Conservation (phyloP, 73 alveolate species). For the Loxodes magnus region DNA sequence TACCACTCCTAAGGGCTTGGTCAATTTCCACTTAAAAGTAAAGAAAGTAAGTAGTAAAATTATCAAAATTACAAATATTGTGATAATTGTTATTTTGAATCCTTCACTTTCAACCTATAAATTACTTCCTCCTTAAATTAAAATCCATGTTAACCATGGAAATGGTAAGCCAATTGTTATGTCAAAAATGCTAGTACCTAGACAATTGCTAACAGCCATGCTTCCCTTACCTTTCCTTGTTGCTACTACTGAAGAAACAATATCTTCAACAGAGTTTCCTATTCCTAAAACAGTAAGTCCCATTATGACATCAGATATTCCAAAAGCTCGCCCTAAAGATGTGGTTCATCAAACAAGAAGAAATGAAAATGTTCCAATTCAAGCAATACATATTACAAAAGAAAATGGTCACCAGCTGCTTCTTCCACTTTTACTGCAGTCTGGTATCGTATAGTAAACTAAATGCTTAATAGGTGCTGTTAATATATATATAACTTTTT, state of each 20-base stretch:
- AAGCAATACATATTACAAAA: neutral
- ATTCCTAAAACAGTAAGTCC: conserved; percentile 3
- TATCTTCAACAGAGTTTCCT: neutral
- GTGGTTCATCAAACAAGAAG: conserved; percentile 3
- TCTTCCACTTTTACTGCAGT: neutral
- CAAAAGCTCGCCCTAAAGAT: conserved; percentile 6
- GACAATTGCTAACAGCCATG: neutral
- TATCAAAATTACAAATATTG: neutral
- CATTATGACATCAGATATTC: conserved; percentile 6
- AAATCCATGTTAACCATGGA: too few relatives aligned
- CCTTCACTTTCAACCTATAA: neutral
- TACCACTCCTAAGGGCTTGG: conserved; percentile 5
- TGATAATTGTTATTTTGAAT: neutral
- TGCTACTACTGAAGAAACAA: neutral
- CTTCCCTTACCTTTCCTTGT: conserved; percentile 2
- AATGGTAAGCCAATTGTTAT: conserved; percentile 1
- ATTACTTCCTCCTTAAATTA: too few relatives aligned
- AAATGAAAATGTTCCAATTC: conserved; percentile 4
- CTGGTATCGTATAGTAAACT: neutral
- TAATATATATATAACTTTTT: too few relatives aligned
- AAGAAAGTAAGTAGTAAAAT: conserved; percentile 1
- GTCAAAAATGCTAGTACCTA: neutral
- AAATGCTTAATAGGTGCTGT: too few relatives aligned
- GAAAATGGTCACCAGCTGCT: neutral
- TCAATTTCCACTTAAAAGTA: conserved; percentile 10